Conservation (phyloP, 129 eudicot species). For the Glebionis coronaria region DNA sequence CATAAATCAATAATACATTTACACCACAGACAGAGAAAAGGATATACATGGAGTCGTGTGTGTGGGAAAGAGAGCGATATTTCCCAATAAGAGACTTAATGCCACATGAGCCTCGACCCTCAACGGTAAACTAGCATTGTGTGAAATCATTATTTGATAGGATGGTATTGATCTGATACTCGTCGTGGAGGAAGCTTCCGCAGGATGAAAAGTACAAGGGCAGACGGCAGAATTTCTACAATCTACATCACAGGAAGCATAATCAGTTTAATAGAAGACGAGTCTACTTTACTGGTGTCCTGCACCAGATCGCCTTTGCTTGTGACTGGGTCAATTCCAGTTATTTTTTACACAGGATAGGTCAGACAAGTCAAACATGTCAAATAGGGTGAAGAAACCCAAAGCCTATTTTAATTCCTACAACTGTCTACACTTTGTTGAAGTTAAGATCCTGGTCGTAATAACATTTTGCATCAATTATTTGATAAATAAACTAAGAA, state of each 20-base stretch:
- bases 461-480: too few species aligned
- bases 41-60: conserved; percentile 19
- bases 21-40: conserved; percentile 23
- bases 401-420: too few species aligned
- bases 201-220: conserved; percentile 76
- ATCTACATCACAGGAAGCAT: conserved; percentile 31
- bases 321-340: too few species aligned
- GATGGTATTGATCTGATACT: conserved; percentile 72
- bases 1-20: conserved; percentile 24
- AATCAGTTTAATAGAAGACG: not conserved
- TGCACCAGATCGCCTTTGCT: not conserved
- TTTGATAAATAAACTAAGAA: too few species aligned
- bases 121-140: conserved; percentile 14
- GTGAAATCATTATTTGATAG: conserved; percentile 38
- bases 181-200: conserved; percentile 77
- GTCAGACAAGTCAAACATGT: too few species aligned
- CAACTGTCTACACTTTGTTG: too few species aligned
- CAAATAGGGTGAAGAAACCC: too few species aligned
- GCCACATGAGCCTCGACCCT: conserved; percentile 22
- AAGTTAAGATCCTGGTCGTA: too few species aligned
- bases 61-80: not conserved
- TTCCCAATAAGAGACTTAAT: conserved; percentile 14
- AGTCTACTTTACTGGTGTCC: not conserved
- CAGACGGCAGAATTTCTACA: conserved; percentile 83
- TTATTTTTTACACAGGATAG: too few species aligned